Conservation (phyloP, 2,329 filamentous ascomycete species). For the Endothia cerciana region DNA sequence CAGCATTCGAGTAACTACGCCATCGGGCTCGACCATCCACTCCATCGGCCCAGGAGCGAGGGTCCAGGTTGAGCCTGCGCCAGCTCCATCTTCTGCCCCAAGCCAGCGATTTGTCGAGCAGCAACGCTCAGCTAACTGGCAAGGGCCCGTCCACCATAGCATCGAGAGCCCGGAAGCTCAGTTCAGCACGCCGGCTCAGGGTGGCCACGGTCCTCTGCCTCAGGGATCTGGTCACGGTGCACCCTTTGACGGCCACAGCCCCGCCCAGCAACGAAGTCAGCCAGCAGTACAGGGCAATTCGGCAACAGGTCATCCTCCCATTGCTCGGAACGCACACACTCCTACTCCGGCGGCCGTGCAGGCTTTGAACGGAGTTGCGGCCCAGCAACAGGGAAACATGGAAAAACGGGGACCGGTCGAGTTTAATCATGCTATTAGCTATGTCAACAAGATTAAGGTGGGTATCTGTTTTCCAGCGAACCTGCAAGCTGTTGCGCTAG, state of each 20-base stretch:
- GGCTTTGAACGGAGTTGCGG: conserved; percentile 64
- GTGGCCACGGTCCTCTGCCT: conserved; percentile 52
- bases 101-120: conserved; percentile 53
- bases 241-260: conserved; percentile 39
- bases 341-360: conserved; percentile 61
- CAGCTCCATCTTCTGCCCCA: conserved; percentile 41
- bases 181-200: conserved; percentile 62
- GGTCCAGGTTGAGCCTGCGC: conserved; percentile 48
- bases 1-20: conserved; percentile 93
- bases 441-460: conserved; percentile 99
- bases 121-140: conserved; percentile 55
- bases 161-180: conserved; percentile 66
- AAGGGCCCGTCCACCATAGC: conserved; percentile 58
- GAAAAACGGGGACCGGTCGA: conserved; percentile 94
- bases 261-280: conserved; percentile 36
- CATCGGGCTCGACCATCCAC: conserved; percentile 94
- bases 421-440: conserved; percentile 99
- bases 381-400: conserved; percentile 59
- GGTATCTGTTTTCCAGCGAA: conserved; percentile 35
- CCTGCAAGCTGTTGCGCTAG: background rate
- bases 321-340: conserved; percentile 59
- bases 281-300: conserved; percentile 41
- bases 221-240: conserved; percentile 39
- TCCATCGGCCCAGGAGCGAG: conserved; percentile 68
- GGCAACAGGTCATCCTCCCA: conserved; percentile 47